These are phyloP conservation scores for Glaciozyma martinii DNA, from an alignment of 768 basidiomycete genomes.

Conservation along the genomic window DNA sequence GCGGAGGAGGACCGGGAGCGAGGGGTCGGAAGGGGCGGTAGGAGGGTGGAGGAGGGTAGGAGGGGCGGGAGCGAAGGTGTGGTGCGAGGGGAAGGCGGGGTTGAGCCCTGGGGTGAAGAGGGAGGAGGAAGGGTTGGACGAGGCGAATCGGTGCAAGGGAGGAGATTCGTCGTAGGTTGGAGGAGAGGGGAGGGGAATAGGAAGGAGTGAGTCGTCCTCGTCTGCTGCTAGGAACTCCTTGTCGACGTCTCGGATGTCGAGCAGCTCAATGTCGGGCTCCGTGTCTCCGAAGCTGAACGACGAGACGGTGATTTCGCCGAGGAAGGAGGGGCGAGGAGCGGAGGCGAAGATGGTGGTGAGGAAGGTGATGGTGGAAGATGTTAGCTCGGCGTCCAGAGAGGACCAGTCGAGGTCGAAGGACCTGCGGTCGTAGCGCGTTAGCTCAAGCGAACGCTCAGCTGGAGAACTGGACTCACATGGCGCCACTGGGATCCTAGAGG, in stretches of 20 bases:
- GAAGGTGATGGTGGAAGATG: slow-evolving; percentile 57
- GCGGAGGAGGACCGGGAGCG: slow-evolving; percentile 20
- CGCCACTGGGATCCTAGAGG: too few species aligned
- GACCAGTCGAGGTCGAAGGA: slow-evolving; percentile 93
- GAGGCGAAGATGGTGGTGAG: slow-evolving; percentile 70
- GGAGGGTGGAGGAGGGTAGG: background rate
- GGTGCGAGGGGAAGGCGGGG: slow-evolving; percentile 23
- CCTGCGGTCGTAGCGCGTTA: slow-evolving; percentile 35
- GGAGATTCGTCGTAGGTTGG: background rate
- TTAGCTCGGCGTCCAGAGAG: slow-evolving; percentile 64
- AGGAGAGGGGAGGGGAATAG: background rate
- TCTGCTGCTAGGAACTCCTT: slow-evolving; percentile 86
- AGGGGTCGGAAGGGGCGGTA: slow-evolving; percentile 24
- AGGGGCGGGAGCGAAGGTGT: background rate
- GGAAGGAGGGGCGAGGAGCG: slow-evolving; percentile 76
- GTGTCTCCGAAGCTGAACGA: slow-evolving; percentile 78
- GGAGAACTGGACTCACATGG: too few species aligned
- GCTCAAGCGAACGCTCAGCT: too few species aligned
- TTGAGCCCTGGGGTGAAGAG: background rate
- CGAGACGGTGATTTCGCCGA: slow-evolving; percentile 80
- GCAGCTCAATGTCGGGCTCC: slow-evolving; percentile 76
- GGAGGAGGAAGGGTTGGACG: slow-evolving; percentile 2
- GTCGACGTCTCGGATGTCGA: slow-evolving; percentile 87
- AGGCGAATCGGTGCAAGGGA: background rate
- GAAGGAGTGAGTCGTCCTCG: slow-evolving; percentile 42